Evolutionary conservation across 805 yeast genomes (phyloP).

Genomic region (Wickerhamiella musiphila): DNA sequence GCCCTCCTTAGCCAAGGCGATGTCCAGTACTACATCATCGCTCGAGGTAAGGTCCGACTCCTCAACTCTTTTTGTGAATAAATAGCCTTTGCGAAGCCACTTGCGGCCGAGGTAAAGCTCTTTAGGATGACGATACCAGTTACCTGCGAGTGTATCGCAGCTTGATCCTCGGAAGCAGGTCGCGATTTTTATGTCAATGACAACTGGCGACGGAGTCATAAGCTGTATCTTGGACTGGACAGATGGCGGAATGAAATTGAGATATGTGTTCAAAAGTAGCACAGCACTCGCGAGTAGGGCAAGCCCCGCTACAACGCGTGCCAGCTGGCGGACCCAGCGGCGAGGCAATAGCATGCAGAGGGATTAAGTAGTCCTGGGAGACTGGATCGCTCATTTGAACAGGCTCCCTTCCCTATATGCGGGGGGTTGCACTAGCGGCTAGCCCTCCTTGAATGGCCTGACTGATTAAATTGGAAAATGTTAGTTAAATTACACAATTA

Average conservation of each 20-base stretch:
- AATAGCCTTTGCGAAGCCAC: conserved; percentile 28
- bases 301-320: conserved; percentile 6
- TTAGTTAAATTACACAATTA: too few relatives aligned
- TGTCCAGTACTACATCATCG: conserved; percentile 15
- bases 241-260: conserved; percentile 22
- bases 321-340: conserved; percentile 5
- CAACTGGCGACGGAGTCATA: conserved; percentile 26
- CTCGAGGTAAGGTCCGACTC: conserved; percentile 21
- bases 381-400: neutral
- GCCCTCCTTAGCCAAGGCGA: conserved; percentile 16
- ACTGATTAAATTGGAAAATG: too few relatives aligned
- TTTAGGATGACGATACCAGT: conserved; percentile 30
- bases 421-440: too few relatives aligned
- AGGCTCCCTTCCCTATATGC: neutral
- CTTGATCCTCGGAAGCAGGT: conserved; percentile 17
- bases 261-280: conserved; percentile 25
- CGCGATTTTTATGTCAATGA: conserved; percentile 28
- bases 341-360: conserved; percentile 1
- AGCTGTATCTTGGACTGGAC: conserved; percentile 24
- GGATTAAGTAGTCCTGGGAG: too few relatives aligned
- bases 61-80: conserved; percentile 20
- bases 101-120: conserved; percentile 30
- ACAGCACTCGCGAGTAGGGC: conserved; percentile 15
- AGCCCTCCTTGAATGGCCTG: too few relatives aligned
- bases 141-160: conserved; percentile 16